Base-by-base conservation (phyloP, 2,329 filamentous ascomycete species). In the Sphaerulina musiva region DNA sequence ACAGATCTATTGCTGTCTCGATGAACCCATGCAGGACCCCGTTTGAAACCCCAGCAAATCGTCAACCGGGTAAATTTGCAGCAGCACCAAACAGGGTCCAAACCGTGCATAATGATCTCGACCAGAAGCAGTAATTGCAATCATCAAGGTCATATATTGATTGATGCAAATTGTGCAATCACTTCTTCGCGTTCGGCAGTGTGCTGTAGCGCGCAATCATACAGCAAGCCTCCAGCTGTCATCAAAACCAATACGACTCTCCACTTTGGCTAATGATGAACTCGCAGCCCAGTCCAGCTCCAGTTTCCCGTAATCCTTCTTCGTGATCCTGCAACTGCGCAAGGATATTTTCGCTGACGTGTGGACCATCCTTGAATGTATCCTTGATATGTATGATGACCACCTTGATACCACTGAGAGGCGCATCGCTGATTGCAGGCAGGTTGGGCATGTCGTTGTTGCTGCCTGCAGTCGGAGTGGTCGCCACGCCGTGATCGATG, bases 341-440 rank as follows among this genome's bases (percentile, higher is more conserved):
- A 20, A 93, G 64, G 36, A 97, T 95, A 1, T 73, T 78, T 3
- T 88, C 82, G 36, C 76, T 80, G 1, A 79, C 82, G 46, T 74
- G 69, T 26, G 81, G 81, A 0, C 83, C 88, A 67, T 95, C 90
- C 7, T 78, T 76, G 52, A 96, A 74, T 20, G 80, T 85, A 60
- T 62, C 92, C 69, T 98, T 98, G 66, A 97, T 81, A 68, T 98
- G 93, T 38, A 97, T 97, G 52, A 97, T 82, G 47, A 96, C 84
- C 1, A 98, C 76, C 59, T 83, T 86, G 29, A 97, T 68, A 0
- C 89, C 90, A 49, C 78, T 75, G 4, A 98, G 76, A 6, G 84
- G 83, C 46, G 66, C 67, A 54, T 59, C 54, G 9, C 41, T 51
- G 8, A 40, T 47, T n/a, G 34, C n/a, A 29, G 23, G 36, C 20